Evolutionary conservation across 495 filamentous ascomycete genomes (phyloP), one percentile per base, ranked within the genome.

Genomic region (Tuber aestivum): DNA sequence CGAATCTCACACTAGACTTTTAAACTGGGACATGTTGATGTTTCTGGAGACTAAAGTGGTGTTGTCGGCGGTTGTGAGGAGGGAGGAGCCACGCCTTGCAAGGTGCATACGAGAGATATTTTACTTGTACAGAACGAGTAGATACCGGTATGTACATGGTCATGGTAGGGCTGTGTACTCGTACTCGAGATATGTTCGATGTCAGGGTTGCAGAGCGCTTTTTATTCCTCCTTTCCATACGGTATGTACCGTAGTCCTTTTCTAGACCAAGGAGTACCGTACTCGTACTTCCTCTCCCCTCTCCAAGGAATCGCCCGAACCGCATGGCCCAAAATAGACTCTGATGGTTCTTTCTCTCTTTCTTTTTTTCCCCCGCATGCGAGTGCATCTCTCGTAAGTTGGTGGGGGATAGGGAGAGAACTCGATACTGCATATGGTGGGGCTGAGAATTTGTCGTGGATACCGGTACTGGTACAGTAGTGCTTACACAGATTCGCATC

Each of bases 141-240:
- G 48, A 27, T 32, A 65, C n/a, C n/a, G 27, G 6, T 35, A 32
- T 65, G 56, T 14, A 35, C 27, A 65, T 35, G 56, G 27, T 65
- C 27, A 65, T 35, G 56, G 27, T 65, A 35, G 56, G 56, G 56
- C 56, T 35, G 56, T 65, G 56, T 32, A n/a, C n/a, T n/a, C n/a
- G n/a, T n/a, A n/a, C n/a, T n/a, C n/a, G n/a, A n/a, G n/a, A n/a
- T 65, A 65, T 32, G 7, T 65, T 65, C 56, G 56, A 65, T 65
- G 56, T 35, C 27, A 35, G 56, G 14, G 27, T 35, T 65, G 56
- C 27, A 65, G 27, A 20, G 16, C 20, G 56, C 48, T 56, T 65
- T 61, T 65, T 65, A 35, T 65, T 35, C 3, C 56, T 65, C 56
- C 56, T 65, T 65, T 21, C 56, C n/a, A 32, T 61, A 44, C 12